phyloP scores from a whole-genome alignment of 129 eudicot genomes.

The Mikania micrantha region DNA sequence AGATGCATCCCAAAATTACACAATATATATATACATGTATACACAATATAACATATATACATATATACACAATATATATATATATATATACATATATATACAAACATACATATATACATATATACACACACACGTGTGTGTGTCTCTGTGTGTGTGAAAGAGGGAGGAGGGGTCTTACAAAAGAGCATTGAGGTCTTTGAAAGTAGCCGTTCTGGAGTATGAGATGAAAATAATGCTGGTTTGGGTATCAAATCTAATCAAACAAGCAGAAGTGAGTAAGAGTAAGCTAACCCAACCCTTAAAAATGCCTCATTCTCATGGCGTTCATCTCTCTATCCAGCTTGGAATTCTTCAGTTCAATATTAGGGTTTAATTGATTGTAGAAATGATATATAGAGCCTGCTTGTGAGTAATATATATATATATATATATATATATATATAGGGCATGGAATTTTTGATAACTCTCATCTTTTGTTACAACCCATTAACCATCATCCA shows the following conservation, averaged over 20 bases:
- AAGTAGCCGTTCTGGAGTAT: slow-evolving; percentile 24
- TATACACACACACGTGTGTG: background rate
- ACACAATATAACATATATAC: too few relatives aligned
- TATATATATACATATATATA: too few relatives aligned
- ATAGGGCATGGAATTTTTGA: too few relatives aligned
- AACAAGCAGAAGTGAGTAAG: slow-evolving; percentile 24
- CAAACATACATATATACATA: too few relatives aligned
- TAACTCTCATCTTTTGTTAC: too few relatives aligned
- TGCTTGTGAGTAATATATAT: too few relatives aligned
- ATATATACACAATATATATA: too few relatives aligned
- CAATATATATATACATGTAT: too few relatives aligned
- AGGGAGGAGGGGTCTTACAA: slow-evolving; percentile 19
- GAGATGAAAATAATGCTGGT: slow-evolving; percentile 25
- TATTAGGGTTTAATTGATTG: background rate
- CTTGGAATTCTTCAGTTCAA: background rate
- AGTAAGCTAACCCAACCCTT: slow-evolving; percentile 24
- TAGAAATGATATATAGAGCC: too few relatives aligned
- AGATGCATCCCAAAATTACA: slow-evolving; percentile 16
- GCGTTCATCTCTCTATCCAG: background rate
- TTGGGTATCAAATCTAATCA: slow-evolving; percentile 31
- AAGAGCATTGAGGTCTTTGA: slow-evolving; percentile 29
- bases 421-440: too few relatives aligned
- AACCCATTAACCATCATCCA: too few relatives aligned
- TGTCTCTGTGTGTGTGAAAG: background rate
- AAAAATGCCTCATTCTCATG: slow-evolving; percentile 21